Evolutionary conservation across 352 stramenopile species (phyloP), one percentile per base, ranked within the genome.

Genomic region (Phytopythium ostracodes): DNA sequence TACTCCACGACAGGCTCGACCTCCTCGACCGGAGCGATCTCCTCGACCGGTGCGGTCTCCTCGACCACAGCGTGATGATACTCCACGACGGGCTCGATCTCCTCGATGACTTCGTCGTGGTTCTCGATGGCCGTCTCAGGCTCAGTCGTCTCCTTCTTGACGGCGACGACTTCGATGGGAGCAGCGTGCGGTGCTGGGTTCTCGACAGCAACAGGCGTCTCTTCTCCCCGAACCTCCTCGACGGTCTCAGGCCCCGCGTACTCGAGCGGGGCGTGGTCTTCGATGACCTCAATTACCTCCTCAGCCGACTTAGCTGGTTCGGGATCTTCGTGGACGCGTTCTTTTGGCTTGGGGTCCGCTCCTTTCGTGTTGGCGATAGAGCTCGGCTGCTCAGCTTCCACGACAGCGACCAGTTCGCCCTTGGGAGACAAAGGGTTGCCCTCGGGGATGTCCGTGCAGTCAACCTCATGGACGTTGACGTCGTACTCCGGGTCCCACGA

Each of bases 401-500:
- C 25, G n/a, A 25, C 27, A 17, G n/a, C 50, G 27, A 38, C 50
- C 33, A 56, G 50, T 27, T 56, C 43, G 50, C 50, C 29, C 50
- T 25, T 56, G 29, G 29, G 50, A 29, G 50, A 24, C 15, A 56
- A 17, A 11, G 50, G 50, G 18, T 17, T 38, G 5, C 47, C 47
- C 47, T 54, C 25, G 9, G 27, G 27, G 25, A 54, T 36, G 47
- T 54, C 14, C 27, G 47, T 54, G 47, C 47, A 54, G 47, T 54
- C 47, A 5, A 54, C 47, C 25, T 33, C 27, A 22, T 54, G 47
- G 9, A 54, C 47, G 6, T 54, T 24, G 14, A 38, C 25, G 25
- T 54, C 47, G 47, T 54, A 54, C 47, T 54, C 24, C 25, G 47
- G 47, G 47, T 54, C 47, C 47, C 47, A 54, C 27, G 47, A 54